Evolutionary conservation across 148 eudicot genomes (phyloP), one percentile per base, ranked within the genome.

Genomic region (Vaccinium corymbosum): DNA sequence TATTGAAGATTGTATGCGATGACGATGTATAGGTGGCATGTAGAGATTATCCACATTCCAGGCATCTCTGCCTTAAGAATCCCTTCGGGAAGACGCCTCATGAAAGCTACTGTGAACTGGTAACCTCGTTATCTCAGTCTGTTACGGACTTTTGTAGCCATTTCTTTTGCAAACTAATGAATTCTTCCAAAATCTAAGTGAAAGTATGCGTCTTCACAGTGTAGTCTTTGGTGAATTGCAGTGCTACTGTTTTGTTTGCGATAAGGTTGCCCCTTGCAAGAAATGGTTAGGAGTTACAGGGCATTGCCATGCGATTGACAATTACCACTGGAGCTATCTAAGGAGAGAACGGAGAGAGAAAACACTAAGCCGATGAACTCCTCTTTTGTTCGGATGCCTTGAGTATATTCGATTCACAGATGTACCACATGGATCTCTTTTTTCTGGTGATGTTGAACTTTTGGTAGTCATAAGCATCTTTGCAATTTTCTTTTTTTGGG

Each of bases 1-100:
- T 25, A 53, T 49, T 83, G 3, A 17, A 38, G 8, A 32, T 7
- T 20, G 3, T n/a, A 20, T 38, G 78, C 6, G 20, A 17, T 64
- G 55, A 50, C 80, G 42, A 20, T 25, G 19, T 16, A 75, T 83
- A 94, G 94, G 93, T 94, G 83, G 94, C 94, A 7, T 88, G 93
- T 53, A 87, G 92, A 82, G 97, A 93, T 85, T 93, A 89, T 52
- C 95, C 95, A 66, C 98, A 94, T 88, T 86, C 95, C 48, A 89
- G 97, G 77, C 90, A 91, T 85, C 85, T 85, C 4, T 94, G 95
- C 81, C 81, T 80, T 38, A 85, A 87, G 38, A 80, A 83, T 82
- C 92, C 91, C 1, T 92, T 94, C 56, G 83, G 80, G 13, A 86
- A 82, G 71, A 94, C 95, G 3, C 77, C 89, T 6, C 93, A 92